A percentile compares a stretch with the other conserved stretches of the same genome.
Conservation (phyloP, 2,329 filamentous ascomycete species). For the Madurella fahalii region DNA sequence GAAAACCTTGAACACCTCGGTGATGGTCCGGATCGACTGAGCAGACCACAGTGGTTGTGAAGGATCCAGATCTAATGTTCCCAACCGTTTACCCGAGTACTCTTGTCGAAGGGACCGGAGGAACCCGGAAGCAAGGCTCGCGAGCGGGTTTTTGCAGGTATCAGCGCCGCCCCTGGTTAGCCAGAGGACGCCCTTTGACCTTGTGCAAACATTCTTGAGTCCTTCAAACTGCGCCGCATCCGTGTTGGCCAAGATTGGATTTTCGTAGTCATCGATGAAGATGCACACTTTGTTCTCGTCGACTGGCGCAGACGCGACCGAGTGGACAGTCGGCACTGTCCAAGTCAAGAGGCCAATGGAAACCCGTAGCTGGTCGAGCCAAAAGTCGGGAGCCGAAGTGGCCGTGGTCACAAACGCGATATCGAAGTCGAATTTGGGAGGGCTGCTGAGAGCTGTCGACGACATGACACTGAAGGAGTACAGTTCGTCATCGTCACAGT, state of each 20-base stretch:
- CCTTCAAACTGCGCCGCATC: slow-evolving; percentile 13
- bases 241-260: slow-evolving; percentile 17
- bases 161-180: slow-evolving; percentile 20
- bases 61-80: slow-evolving; percentile 21
- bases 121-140: slow-evolving; percentile 18
- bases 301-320: slow-evolving; percentile 3
- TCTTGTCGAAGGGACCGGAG: slow-evolving; percentile 23
- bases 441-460: slow-evolving; percentile 12
- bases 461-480: slow-evolving; percentile 25
- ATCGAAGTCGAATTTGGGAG: slow-evolving; percentile 19
- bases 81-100: slow-evolving; percentile 21
- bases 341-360: slow-evolving; percentile 21
- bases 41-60: slow-evolving; percentile 9
- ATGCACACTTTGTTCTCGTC: slow-evolving; percentile 20
- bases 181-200: slow-evolving; percentile 22
- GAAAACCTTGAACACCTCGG: slow-evolving; percentile 16
- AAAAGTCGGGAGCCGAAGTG: slow-evolving; percentile 3
- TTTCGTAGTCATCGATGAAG: slow-evolving; percentile 19
- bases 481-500: slow-evolving; percentile 24
- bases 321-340: slow-evolving; percentile 18
- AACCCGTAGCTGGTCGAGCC: slow-evolving; percentile 21
- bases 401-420: slow-evolving; percentile 18
- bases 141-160: slow-evolving; percentile 9
- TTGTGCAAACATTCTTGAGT: slow-evolving; percentile 18
- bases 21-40: slow-evolving; percentile 11